Conservation (phyloP, 2,329 filamentous ascomycete genomes). For the Diplocarpon rosae region DNA sequence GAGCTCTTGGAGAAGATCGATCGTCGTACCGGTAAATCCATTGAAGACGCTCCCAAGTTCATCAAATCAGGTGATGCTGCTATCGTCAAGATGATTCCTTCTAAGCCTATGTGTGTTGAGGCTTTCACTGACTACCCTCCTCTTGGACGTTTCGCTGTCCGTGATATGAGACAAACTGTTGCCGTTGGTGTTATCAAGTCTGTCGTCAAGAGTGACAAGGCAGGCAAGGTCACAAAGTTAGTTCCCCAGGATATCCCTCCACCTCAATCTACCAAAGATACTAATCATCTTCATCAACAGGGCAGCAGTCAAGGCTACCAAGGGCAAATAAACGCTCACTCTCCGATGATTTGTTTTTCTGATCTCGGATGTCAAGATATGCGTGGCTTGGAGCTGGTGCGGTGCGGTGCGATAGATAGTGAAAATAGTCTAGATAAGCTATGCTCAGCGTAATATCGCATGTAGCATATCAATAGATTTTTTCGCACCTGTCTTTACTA, state of each 20-base stretch:
- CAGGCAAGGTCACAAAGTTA: slow-evolving; percentile 28
- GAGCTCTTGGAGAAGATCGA: slow-evolving; percentile 99
- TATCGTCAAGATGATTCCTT: slow-evolving; percentile 99
- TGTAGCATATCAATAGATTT: background rate
- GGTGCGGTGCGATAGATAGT: background rate
- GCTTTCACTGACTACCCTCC: slow-evolving; percentile 99
- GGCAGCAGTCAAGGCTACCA: slow-evolving; percentile 31
- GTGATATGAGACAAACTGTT: slow-evolving; percentile 81
- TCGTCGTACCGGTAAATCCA: slow-evolving; percentile 97
- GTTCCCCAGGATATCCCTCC: background rate
- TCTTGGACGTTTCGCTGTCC: slow-evolving; percentile 99
- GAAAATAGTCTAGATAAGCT: slow-evolving; percentile 5
- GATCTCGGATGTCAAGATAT: slow-evolving; percentile 7
- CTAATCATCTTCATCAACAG: slow-evolving; percentile 14
- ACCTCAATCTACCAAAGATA: background rate
- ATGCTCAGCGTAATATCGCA: slow-evolving; percentile 7
- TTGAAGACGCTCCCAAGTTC: slow-evolving; percentile 91
- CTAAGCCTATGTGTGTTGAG: slow-evolving; percentile 99
- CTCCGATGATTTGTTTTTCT: slow-evolving; percentile 1
- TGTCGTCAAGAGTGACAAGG: slow-evolving; percentile 28
- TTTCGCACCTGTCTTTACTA: background rate
- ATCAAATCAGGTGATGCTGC: slow-evolving; percentile 99
- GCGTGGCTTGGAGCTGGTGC: slow-evolving; percentile 4
- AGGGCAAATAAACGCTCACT: slow-evolving; percentile 26
- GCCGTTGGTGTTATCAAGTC: slow-evolving; percentile 93